Evolutionary conservation across 2,329 filamentous ascomycete species (phyloP), one percentile per base, ranked within the genome.

Genomic region (Immersiporthe knoxdaviesiana): DNA sequence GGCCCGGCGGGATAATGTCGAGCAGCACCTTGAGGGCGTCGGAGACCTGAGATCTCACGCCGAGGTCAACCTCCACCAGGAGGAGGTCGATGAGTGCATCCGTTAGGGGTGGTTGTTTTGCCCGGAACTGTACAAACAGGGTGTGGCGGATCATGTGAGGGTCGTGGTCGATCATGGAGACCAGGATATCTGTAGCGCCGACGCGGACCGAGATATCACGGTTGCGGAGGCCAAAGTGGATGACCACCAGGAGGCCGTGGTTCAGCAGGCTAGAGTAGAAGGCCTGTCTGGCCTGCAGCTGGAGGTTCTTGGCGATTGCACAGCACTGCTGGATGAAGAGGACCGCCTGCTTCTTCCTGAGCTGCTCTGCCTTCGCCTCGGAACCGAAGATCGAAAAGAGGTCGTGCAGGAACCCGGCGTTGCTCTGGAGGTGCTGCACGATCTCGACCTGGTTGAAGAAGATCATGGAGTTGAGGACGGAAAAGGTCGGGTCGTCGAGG

Each of bases 361-460:
- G 89, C 65, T 87, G 83, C 63, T 92, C 89, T 44, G 67, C 56
- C 47, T 69, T 69, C 65, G 83, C 81, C 70, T 89, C 88, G 32
- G 89, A 84, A 0, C 88, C 83, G 76, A 98, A 97, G 72, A 98
- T 93, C 66, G 87, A 87, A 78, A 98, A 99, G 4, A 98, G 85
- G 72, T 97, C 93, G 73, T 89, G 90, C 37, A 98, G 82, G 76
- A 97, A 97, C 1, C 82, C 81, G 0, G 84, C 84, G 75, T 97
- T 97, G 35, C 85, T 86, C 79, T 97, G 94, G n/a, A 99, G 85
- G 80, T 98, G 93, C 76, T 95, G 92, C 63, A 99, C 91, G 77
- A 99, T 97, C 77, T 98, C 96, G 75, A 98, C 94, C 82, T 99
- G 96, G 81, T 98, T 96, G 85, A 97, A 99, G 83, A 97, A 99